A percentile compares a stretch with the other conserved stretches of the same genome.
Conservation (phyloP, 2,329 filamentous ascomycete species). For the Gaeumannomyces tritici region DNA sequence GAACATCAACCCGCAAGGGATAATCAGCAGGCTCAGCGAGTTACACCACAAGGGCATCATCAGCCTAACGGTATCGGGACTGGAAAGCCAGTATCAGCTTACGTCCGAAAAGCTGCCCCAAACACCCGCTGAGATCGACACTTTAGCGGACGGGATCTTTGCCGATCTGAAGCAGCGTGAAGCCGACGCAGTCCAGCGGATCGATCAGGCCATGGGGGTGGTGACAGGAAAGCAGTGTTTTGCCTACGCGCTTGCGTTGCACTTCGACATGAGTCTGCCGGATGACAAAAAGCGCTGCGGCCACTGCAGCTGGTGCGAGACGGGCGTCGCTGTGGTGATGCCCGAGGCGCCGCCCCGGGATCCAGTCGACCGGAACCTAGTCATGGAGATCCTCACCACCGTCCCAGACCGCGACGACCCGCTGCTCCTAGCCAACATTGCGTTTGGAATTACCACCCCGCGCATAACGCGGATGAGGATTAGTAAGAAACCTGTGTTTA, state of each 20-base stretch:
- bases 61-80: conserved; percentile 38
- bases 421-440: conserved; percentile 46
- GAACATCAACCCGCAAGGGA: conserved; percentile 29
- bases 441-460: conserved; percentile 53
- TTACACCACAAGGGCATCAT: conserved; percentile 40
- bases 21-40: conserved; percentile 43
- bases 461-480: conserved; percentile 38
- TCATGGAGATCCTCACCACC: conserved; percentile 31
- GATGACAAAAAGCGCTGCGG: conserved; percentile 35
- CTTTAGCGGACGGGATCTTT: conserved; percentile 37
- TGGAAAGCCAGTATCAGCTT: conserved; percentile 45
- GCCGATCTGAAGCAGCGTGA: conserved; percentile 41
- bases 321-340: conserved; percentile 21
- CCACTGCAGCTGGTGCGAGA: conserved; percentile 42
- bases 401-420: conserved; percentile 45
- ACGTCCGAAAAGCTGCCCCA: conserved; percentile 29
- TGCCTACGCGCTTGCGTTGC: conserved; percentile 37
- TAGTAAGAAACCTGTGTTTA: conserved; percentile 33
- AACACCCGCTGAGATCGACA: conserved; percentile 27
- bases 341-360: background rate
- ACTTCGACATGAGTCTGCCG: conserved; percentile 47
- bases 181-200: conserved; percentile 38
- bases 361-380: conserved; percentile 25
- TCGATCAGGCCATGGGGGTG: conserved; percentile 38
- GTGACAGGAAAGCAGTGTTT: conserved; percentile 43